Base-by-base conservation (phyloP, 192 early-diverging fungal genomes). In the Chytriomyces sp. region DNA sequence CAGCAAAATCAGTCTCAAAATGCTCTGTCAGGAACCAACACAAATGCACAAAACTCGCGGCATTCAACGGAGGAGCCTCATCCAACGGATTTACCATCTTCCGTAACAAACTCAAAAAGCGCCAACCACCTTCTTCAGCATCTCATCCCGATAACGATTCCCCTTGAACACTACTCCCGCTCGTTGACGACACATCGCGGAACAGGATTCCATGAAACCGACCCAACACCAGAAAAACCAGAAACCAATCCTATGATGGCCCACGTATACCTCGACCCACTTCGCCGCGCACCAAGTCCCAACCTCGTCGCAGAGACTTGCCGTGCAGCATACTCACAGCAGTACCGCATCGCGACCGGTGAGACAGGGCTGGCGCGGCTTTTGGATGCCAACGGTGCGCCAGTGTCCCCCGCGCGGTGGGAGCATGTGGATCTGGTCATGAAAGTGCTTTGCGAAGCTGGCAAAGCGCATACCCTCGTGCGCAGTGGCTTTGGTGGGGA, bases 351-450 rank as follows among this genome's bases (percentile, higher is more conserved):
- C 23, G n/a, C 45, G 24, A 26, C 26, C 11, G 16, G 16, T 18
- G 61, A 60, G n/a, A 73, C 71, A 20, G 71, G 61, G 18, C 71
- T 73, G 18, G 57, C 59, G n/a, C 53, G 35, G 43, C 53, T 73
- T 1, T 46, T 73, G 45, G 71, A 73, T 59, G 71, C 53, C 0
- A 73, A 73, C 20, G 71, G 60, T 9, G 45, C 45, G 60, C 71
- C 61, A 24, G 53, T 73, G 6, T 13, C 71, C 23, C 71, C 71
- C 7, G 53, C 59, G 53, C 16, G 71, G 8, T 73, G 71, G 71
- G 57, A 61, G 35, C 71, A 73, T 45, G 71, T 73, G n/a, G 53
- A 60, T 45, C 5, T 73, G 1, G 61, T 73, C 10, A 73, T 73
- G 71, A 60, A 62, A 18, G 28, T 69, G 10, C 45, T 69, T 9